A percentile compares a stretch with the other conserved stretches of the same genome.
These are phyloP conservation scores for Apiotrichum gamsii DNA, from an alignment of 1,284 basidiomycete genomes.

Conservation along the genomic window DNA sequence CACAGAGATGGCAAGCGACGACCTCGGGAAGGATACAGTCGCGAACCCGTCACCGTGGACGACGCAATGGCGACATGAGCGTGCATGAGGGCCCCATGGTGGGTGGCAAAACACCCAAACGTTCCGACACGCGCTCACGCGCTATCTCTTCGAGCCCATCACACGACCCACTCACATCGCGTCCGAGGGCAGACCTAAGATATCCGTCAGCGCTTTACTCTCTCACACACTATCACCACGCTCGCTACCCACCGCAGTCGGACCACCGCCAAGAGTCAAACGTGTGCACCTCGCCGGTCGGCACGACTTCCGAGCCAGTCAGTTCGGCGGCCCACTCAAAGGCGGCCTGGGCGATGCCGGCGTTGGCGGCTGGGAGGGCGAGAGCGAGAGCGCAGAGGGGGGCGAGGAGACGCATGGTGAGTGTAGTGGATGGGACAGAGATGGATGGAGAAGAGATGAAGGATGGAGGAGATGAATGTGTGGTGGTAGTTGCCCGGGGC, in stretches of 20 bases:
- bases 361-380: conserved; percentile 20
- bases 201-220: not conserved
- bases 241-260: conserved; percentile 43
- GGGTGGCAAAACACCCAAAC: conserved; percentile 2
- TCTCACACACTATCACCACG: too few species aligned
- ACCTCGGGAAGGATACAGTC: too few species aligned
- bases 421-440: conserved; percentile 25
- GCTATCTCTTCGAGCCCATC: not conserved
- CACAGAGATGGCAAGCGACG: too few species aligned
- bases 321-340: conserved; percentile 29
- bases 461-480: not conserved
- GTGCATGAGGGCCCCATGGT: too few species aligned
- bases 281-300: conserved; percentile 29
- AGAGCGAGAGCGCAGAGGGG: conserved; percentile 24
- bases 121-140: not conserved
- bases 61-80: too few species aligned
- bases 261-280: conserved; percentile 43
- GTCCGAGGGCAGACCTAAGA: conserved; percentile 44
- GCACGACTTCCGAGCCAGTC: conserved; percentile 7
- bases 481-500: not conserved
- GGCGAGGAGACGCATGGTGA: conserved; percentile 23
- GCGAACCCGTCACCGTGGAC: too few species aligned
- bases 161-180: conserved; percentile 33
- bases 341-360: conserved; percentile 24
- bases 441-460: not conserved